Evolutionary conservation across 1,284 basidiomycete genomes (phyloP), one percentile per base, ranked within the genome.

Genomic region (Waitea zeae): DNA sequence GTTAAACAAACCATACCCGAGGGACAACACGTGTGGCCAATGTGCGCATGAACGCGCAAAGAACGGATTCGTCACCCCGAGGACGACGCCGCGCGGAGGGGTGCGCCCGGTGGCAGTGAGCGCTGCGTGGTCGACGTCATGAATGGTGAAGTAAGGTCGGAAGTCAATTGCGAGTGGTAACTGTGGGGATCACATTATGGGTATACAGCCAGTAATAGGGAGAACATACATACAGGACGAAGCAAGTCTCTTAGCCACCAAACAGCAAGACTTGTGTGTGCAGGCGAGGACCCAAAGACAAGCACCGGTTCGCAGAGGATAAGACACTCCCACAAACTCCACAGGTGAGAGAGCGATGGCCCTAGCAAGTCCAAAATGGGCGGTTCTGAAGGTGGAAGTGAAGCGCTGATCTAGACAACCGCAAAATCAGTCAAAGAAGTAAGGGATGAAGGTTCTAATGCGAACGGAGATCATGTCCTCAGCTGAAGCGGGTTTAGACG

Each of bases 41-140:
- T 95, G 87, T 4, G 69, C 64, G 44, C 88, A 93, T 1, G 78
- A 75, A 41, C 79, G 80, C 41, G 84, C 76, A 44, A 97, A 88
- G 49, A 93, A 83, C 0, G 93, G 93, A 47, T 97, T 98, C 5
- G 93, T 97, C 1, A 92, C 87, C 6, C 93, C 90, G 1, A 97
- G 57, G 1, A 97, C 51, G 0, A 88, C 58, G 0, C 92, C 93
- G 0, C 81, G 59, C 46, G 80, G 79, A 0, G 93, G 92, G 41
- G 86, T 75, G 31, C 82, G 72, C 41, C 78, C 74, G 24, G 24
- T 7, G 48, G 86, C 87, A 20, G 93, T 76, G 3, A 96, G 52
- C 0, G 66, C 48, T 0, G 67, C 49, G 44, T 88, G 80, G 44
- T 96, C 90, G 27, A 69, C 70, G 46, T 97, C 93, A 50, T 96